Conservation (phyloP, 768 basidiomycete species). For the Suillus subalutaceus region DNA sequence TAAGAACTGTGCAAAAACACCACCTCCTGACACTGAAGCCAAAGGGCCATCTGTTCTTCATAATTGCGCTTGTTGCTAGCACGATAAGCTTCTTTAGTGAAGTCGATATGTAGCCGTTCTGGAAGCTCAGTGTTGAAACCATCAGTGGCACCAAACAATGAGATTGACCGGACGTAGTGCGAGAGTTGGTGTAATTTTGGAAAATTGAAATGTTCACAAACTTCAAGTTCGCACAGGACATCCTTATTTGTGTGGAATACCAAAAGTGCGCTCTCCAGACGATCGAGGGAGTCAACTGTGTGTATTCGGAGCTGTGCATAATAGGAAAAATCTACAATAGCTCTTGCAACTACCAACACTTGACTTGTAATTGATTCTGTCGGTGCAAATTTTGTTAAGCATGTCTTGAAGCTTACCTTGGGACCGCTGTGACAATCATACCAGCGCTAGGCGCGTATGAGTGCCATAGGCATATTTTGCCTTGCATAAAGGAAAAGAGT, state of each 20-base stretch:
- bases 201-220: constrained; percentile 36
- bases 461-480: no score
- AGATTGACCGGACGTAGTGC: constrained; percentile 25
- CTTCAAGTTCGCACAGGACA: constrained; percentile 30
- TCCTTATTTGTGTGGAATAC: constrained; percentile 33
- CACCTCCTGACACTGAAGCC: constrained; percentile 35
- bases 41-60: constrained; percentile 17
- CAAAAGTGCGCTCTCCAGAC: constrained; percentile 24
- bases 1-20: constrained; percentile 29
- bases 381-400: no score
- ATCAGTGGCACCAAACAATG: constrained; percentile 19
- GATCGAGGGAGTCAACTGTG: constrained; percentile 25
- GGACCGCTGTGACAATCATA: no score
- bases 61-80: constrained; percentile 32
- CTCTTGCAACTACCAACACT: constrained; percentile 25
- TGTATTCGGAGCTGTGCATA: constrained; percentile 33
- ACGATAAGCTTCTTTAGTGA: constrained; percentile 36
- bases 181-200: constrained; percentile 37
- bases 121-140: constrained; percentile 38
- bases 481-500: no score
- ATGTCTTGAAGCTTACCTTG: no score
- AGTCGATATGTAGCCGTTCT: constrained; percentile 47
- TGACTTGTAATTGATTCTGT: no score
- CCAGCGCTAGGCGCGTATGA: no score
- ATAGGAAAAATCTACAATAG: constrained; percentile 39